These are phyloP conservation scores for Chenopodium suecicum DNA, from an alignment of 148 eudicot genomes.

Conservation along the genomic window DNA sequence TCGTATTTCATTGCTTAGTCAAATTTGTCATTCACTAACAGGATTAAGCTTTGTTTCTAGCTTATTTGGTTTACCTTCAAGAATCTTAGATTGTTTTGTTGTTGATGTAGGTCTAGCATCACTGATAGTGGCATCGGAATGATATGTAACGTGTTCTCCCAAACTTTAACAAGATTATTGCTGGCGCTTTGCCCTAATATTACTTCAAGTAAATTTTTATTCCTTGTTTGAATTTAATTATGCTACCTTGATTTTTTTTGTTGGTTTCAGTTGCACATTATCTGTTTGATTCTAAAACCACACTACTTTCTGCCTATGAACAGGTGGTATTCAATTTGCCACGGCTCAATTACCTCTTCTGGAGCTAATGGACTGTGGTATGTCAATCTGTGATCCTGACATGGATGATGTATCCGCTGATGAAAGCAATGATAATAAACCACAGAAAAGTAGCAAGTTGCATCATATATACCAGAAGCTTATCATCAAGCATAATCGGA, in stretches of 20 bases:
- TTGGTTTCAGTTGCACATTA: not conserved
- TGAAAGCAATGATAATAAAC: conserved; percentile 33
- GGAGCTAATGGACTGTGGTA: conserved; percentile 98
- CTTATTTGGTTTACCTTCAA: not conserved
- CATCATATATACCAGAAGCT: conserved; percentile 76
- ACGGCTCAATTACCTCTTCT: conserved; percentile 88
- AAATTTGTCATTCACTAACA: not conserved
- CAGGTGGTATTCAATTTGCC: conserved; percentile 98
- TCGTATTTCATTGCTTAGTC: not conserved
- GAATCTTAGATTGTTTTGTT: not conserved
- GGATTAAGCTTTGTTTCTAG: not conserved
- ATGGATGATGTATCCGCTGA: conserved; percentile 28
- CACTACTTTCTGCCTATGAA: conserved; percentile 1
- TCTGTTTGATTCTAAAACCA: not conserved
- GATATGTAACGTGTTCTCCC: conserved; percentile 84
- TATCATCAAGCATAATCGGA: conserved; percentile 74
- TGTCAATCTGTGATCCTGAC: conserved; percentile 66
- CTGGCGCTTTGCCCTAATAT: conserved; percentile 88
- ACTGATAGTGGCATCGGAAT: conserved; percentile 94
- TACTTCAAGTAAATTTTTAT: conserved; percentile 67
- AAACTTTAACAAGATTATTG: conserved; percentile 67
- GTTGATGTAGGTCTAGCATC: conserved; percentile 71
- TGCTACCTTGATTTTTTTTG: not conserved
- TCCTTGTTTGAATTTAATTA: conserved; percentile 2
- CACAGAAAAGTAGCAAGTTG: conserved; percentile 47